Percentiles rank a stretch among this genome's conserved stretches.
Evolutionary conservation across 2,329 filamentous ascomycete genomes (phyloP).

Genomic region (Alternaria tenuissima): DNA sequence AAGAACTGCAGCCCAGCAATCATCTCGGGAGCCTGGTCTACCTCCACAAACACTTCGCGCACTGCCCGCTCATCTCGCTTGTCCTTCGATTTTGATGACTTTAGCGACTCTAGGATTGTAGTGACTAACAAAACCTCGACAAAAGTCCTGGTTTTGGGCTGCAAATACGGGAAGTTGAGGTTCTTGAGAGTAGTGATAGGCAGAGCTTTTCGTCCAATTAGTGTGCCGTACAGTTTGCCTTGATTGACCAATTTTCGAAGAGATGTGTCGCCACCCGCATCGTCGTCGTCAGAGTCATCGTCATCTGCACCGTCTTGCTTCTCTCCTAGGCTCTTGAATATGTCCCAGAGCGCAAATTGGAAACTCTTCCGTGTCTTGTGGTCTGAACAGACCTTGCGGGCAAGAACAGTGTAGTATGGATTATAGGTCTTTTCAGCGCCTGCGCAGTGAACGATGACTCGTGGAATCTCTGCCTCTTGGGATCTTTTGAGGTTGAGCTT

Average conservation of each 20-base stretch:
- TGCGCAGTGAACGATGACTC: constrained; percentile 86
- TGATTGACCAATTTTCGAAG: constrained; percentile 71
- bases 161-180: constrained; percentile 80
- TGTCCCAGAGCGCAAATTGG: constrained; percentile 84
- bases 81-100: constrained; percentile 53
- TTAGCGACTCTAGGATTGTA: constrained; percentile 72
- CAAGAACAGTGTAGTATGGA: constrained; percentile 89
- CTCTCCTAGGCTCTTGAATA: constrained; percentile 88
- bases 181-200: constrained; percentile 69
- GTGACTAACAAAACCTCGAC: constrained; percentile 82
- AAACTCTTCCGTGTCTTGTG: constrained; percentile 82
- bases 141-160: constrained; percentile 78
- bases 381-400: constrained; percentile 77
- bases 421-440: constrained; percentile 87
- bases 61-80: constrained; percentile 66
- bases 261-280: constrained; percentile 58
- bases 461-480: constrained; percentile 85
- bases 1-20: constrained; percentile 81
- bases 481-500: constrained; percentile 87
- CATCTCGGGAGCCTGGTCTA: constrained; percentile 71
- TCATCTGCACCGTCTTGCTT: constrained; percentile 69
- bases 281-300: constrained; percentile 63
- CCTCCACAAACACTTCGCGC: constrained; percentile 71
- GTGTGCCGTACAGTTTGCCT: constrained; percentile 70
- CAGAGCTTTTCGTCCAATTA: constrained; percentile 68